Percentiles rank a stretch among this genome's conserved stretches.
These are phyloP conservation scores for Komagataella ulmi DNA, from an alignment of 805 yeast species.

Conservation along the genomic window DNA sequence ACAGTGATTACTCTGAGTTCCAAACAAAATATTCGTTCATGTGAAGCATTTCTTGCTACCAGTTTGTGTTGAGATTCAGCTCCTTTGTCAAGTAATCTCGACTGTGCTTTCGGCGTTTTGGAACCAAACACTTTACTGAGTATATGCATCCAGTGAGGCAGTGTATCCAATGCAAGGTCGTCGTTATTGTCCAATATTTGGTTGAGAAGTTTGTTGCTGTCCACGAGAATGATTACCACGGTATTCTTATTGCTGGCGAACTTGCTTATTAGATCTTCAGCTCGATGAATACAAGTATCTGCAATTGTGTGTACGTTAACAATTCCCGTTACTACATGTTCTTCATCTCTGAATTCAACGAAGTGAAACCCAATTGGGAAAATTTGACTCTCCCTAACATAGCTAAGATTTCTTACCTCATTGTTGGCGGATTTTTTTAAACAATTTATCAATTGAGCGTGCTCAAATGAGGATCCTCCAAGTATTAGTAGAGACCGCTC, in stretches of 20 bases:
- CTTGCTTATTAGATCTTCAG: background rate
- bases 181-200: background rate
- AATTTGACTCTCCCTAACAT: background rate
- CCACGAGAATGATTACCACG: background rate
- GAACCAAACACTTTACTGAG: background rate
- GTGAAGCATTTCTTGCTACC: background rate
- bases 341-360: constrained; percentile 1
- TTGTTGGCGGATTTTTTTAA: background rate
- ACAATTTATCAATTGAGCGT: background rate
- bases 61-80: background rate
- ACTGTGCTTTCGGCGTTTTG: background rate
- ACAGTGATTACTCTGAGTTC: background rate
- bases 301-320: constrained; percentile 2
- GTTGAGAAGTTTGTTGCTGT: background rate
- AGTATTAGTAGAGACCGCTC: constrained; percentile 1
- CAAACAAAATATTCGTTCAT: background rate
- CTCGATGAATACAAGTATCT: background rate
- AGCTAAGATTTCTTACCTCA: background rate
- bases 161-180: background rate
- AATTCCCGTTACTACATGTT: background rate
- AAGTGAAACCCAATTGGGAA: constrained; percentile 1
- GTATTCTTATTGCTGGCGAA: background rate
- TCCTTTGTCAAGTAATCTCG: background rate
- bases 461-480: constrained; percentile 1
- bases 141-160: background rate